Evolutionary conservation across 2,329 filamentous ascomycete species (phyloP), one percentile per base, ranked within the genome.

Genomic region (Anthostomella pinea): DNA sequence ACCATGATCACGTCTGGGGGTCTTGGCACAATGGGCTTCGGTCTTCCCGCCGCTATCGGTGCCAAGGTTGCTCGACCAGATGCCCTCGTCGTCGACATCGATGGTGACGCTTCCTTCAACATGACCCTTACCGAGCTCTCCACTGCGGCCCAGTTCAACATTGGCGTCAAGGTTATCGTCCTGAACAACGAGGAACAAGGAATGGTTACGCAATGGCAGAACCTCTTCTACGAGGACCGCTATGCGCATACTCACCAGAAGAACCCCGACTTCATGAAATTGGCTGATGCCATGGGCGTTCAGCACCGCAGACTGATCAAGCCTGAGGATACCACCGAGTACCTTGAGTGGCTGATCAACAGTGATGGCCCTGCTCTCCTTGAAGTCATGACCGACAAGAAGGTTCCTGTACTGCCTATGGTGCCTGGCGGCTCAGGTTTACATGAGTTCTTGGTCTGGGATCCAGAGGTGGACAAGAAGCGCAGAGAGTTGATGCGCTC

Each of bases 181-280:
- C 67, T 98, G 38, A 97, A 97, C 74, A 98, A 95, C 65, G 89
- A 95, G 65, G 89, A 97, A 67, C 91, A 96, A 68, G 91, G 91
- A 35, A 97, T 97, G 91, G 90, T 97, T 27, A 96, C 90, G 2
- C 91, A 96, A 69, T 97, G 91, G 91, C 91, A 97, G 68, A 90
- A 88, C 55, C 80, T 97, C 49, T 97, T 97, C 70, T 97, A 95
- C 70, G 85, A 95, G 64, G 89, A 96, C 60, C 82, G 91, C 53
- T 97, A 82, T 55, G 77, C 88, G 22, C 90, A 95, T 64, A 96
- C 91, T 0, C 91, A 97, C 64, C 90, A 95, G 69, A 75, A 79
- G 60, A 97, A 97, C 66, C 89, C 91, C n/a, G 82, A 96, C 62
- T 97, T 97, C 61, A 86, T 91, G 67, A 95, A 93, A 71, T 73